Conservation (phyloP, 345 rosid species). For the Kernera saxatilis region DNA sequence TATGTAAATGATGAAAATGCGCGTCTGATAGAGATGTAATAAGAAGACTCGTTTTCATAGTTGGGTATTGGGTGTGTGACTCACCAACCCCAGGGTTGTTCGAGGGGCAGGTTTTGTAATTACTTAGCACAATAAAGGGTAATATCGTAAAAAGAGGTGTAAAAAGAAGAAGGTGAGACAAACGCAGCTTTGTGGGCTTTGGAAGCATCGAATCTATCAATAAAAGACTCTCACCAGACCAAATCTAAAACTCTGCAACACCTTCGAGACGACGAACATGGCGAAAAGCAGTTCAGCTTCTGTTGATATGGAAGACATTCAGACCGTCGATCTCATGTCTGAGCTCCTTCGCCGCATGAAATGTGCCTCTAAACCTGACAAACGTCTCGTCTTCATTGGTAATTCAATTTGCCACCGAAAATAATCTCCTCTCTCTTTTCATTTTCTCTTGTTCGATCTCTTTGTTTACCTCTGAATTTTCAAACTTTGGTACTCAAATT, state of each 20-base stretch:
- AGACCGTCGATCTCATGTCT: constrained; percentile 69
- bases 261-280: constrained; percentile 29
- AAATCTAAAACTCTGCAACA: constrained; percentile 9
- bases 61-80: no score
- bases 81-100: constrained; percentile 18
- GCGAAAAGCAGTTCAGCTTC: constrained; percentile 40
- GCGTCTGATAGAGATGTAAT: not conserved
- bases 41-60: not conserved
- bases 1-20: not conserved
- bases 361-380: constrained; percentile 83
- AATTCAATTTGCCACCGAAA: not conserved
- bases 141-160: not conserved
- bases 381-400: constrained; percentile 93
- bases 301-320: constrained; percentile 70
- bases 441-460: not conserved
- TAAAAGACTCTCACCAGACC: not conserved
- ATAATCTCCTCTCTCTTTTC: not conserved
- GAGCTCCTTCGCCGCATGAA: constrained; percentile 96
- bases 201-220: constrained; percentile 16
- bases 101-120: not conserved
- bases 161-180: not conserved
- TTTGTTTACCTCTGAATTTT: not conserved
- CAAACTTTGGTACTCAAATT: not conserved
- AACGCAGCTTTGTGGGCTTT: constrained; percentile 2
- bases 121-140: not conserved